Percentiles rank a stretch among this genome's conserved stretches.
Conservation (phyloP, 345 rosid species). For the Sapria himalayana region DNA sequence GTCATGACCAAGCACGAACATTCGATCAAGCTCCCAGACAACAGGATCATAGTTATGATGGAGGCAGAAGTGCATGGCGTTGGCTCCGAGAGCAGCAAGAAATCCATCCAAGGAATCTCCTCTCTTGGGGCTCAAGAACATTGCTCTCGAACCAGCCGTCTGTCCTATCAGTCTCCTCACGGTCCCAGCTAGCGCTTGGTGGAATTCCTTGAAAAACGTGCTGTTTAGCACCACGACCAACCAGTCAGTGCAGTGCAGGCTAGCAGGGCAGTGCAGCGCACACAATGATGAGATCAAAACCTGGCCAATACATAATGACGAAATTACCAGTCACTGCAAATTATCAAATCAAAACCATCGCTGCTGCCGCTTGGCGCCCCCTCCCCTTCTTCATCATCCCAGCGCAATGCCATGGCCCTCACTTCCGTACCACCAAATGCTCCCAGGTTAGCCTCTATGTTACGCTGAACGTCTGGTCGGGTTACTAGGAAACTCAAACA, state of each 20-base stretch:
- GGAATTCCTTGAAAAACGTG: constrained; percentile 85
- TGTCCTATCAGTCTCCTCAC: constrained; percentile 34
- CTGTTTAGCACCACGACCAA: constrained; percentile 19
- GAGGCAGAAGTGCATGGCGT: constrained; percentile 24
- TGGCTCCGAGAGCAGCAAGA: constrained; percentile 21
- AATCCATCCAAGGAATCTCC: constrained; percentile 69
- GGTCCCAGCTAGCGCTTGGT: constrained; percentile 33
- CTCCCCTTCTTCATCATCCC: constrained; percentile 51
- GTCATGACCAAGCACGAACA: constrained; percentile 25
- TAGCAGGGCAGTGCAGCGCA: constrained; percentile 2
- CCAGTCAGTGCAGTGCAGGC: constrained; percentile 3
- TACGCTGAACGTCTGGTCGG: constrained; percentile 68
- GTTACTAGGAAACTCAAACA: constrained; percentile 15
- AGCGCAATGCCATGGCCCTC: constrained; percentile 46
- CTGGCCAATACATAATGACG: constrained; percentile 11
- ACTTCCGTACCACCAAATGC: constrained; percentile 39
- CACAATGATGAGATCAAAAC: constrained; percentile 6
- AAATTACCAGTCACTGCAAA: constrained; percentile 77
- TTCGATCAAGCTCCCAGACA: constrained; percentile 51
- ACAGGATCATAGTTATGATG: constrained; percentile 40
- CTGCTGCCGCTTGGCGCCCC: constrained; percentile 18
- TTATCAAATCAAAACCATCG: constrained; percentile 39
- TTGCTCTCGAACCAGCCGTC: constrained; percentile 32
- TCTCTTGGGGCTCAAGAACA: constrained; percentile 66
- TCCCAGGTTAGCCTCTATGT: constrained; percentile 41